Base-by-base conservation (phyloP, 176 grass and related monocot species). In the Guadua angustifolia region DNA sequence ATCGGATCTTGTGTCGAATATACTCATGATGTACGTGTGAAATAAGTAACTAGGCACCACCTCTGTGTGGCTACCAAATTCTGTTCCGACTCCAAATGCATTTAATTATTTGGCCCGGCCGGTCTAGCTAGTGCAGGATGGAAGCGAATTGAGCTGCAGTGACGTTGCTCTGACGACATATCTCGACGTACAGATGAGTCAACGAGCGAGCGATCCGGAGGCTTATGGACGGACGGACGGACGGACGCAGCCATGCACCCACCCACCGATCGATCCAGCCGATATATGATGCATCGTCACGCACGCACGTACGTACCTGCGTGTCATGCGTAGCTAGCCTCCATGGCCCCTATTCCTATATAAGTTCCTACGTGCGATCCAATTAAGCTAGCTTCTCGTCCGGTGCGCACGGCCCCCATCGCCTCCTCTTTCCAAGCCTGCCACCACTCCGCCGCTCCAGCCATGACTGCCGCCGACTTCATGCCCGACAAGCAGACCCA, bases 381-480 rank as follows among this genome's bases (percentile, higher is more conserved):
- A 53, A n/a, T n/a, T n/a, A n/a, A n/a, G n/a, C n/a, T n/a, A 18
- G 17, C 51, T 5, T 53, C 17, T 53, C 6, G 17, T 53, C 49
- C 45, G 40, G 64, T 8, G 18, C 75, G 18, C 75, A 35, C 1
- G 17, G 6, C 14, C 19, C 22, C 6, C 51, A 46, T 0, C 24
- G 8, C 47, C 21, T 21, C 40, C 45, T 25, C 8, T 49, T 36
- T 62, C 40, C 58, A 45, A 10, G 13, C 4, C 12, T 6, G 19
- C 15, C 59, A 4, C 46, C 8, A 7, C 22, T 56, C 53, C n/a
- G 45, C 82, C 60, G 26, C 77, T 45, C 45, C 63, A 70, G 74
- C 49, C 42, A 90, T 90, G 91, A 71, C 80, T 16, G 77, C 84
- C 9, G 21, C 85, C 14, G 86, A 82, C 25, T 61, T 71, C 38